These are phyloP conservation scores for Cucurbita moschata DNA, from an alignment of 306 rosid genomes.

Conservation along the genomic window DNA sequence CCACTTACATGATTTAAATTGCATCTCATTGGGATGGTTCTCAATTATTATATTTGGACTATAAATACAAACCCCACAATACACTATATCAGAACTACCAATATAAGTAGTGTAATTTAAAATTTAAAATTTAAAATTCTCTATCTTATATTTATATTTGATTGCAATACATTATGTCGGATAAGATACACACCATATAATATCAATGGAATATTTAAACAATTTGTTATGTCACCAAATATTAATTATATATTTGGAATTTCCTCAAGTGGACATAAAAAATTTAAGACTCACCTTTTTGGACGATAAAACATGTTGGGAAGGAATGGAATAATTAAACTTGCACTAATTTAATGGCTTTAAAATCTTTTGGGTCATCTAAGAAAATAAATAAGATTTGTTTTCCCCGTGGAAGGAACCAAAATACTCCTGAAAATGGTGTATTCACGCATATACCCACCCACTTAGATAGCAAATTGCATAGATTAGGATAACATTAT, in stretches of 20 bases:
- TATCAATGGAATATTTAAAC: not conserved
- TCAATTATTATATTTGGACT: no score
- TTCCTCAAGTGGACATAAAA: not conserved
- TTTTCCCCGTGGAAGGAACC: not conserved
- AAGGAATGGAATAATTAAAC: not conserved
- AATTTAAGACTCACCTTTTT: not conserved
- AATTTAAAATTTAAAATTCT: no score
- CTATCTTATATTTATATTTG: no score
- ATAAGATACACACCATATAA: not conserved
- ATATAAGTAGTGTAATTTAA: no score
- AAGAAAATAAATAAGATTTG: not conserved
- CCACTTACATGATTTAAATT: no score
- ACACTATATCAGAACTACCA: no score
- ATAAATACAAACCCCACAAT: not conserved
- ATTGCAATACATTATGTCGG: no score
- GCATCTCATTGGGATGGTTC: not conserved
- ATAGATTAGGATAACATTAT: conserved; percentile 5
- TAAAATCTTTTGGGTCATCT: not conserved
- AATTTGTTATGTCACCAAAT: not conserved
- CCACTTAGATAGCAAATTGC: not conserved
- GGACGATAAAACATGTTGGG: not conserved
- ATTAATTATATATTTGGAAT: not conserved
- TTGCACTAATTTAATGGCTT: not conserved
- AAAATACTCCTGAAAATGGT: not conserved
- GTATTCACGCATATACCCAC: not conserved